Base-by-base conservation (phyloP, 192 early-diverging fungal genomes). In the Coemansia reversa region DNA sequence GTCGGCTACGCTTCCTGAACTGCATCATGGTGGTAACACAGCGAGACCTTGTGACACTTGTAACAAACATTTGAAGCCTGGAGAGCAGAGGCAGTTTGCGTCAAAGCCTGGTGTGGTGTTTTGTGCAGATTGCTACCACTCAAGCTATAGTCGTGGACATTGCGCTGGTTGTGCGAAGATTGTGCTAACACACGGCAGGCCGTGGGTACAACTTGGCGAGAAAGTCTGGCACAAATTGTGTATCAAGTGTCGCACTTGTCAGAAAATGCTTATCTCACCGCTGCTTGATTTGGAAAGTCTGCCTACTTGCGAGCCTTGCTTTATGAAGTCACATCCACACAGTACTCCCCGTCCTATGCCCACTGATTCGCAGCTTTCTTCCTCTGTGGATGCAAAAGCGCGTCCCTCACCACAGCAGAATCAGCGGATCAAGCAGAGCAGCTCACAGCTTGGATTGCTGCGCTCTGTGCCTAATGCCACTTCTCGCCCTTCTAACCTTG, bases 171-270 rank as follows among this genome's bases (percentile, higher is more conserved):
- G 82, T 69, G 48, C 57, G 49, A 72, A 75, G 19, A 69, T 83
- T 4, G 77, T 83, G 62, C 68, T 83, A 47, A 79, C 76, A 1
- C 70, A 80, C 33, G 82, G 82, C 19, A 66, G 82, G 8, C 76
- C 76, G 12, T 83, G 82, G 82, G 70, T 79, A 58, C 76, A 79
- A 71, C 65, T 73, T 59, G 74, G 74, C 42, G 76, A 68, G 49
- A 55, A 53, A 2, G 73, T 76, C 12, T 83, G 82, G 82, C 82
- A 83, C 57, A 79, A 83, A 63, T 74, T 83, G 61, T 83, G 82
- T 52, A 69, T 83, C 51, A 70, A 68, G 51, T 83, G 82, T 54
- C 39, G 55, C 22, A n/a, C 59, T 3, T 83, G 82, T 54, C 42
- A 32, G 20, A 76, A 70, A 45, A 60, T 76, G 24, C 65, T 83